Evolutionary conservation across 805 yeast genomes (phyloP).

Genomic region (Ogataea minuta): DNA sequence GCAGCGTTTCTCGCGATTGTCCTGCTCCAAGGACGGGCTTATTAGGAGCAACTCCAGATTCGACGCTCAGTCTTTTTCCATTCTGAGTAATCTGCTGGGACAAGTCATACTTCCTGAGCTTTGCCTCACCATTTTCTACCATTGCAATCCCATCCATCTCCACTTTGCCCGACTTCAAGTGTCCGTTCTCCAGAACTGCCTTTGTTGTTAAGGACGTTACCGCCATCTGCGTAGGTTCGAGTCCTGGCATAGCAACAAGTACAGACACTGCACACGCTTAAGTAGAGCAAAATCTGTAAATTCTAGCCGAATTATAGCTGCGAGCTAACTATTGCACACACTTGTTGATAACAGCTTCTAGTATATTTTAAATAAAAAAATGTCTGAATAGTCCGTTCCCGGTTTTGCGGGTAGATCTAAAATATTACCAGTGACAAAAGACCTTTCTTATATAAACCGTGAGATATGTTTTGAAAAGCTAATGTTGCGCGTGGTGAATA

Average conservation of each 20-base stretch:
- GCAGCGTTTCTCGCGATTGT: slow-evolving; percentile 12
- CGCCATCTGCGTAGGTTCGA: slow-evolving; percentile 5
- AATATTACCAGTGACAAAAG: slow-evolving; percentile 6
- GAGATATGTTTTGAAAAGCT: background rate
- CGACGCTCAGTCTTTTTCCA: background rate
- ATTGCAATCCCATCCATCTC: slow-evolving; percentile 8
- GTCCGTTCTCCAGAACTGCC: slow-evolving; percentile 6
- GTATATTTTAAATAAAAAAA: slow-evolving; percentile 1
- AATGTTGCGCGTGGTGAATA: background rate
- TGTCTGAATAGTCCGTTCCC: too few species aligned
- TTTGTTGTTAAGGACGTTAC: slow-evolving; percentile 10
- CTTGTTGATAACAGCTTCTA: background rate
- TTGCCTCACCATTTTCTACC: slow-evolving; percentile 16
- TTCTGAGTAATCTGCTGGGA: background rate
- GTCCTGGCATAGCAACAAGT: slow-evolving; percentile 1
- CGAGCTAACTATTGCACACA: background rate
- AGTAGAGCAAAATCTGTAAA: background rate
- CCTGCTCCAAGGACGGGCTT: slow-evolving; percentile 4
- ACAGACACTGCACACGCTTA: background rate
- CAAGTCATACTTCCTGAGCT: slow-evolving; percentile 17
- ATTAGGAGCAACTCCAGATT: slow-evolving; percentile 1
- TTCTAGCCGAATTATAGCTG: background rate
- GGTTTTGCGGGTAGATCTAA: slow-evolving; percentile 3
- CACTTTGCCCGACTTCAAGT: background rate
- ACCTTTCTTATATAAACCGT: background rate